Evolutionary conservation across 306 rosid genomes (phyloP).

Genomic region (Leucaena leucocephala): DNA sequence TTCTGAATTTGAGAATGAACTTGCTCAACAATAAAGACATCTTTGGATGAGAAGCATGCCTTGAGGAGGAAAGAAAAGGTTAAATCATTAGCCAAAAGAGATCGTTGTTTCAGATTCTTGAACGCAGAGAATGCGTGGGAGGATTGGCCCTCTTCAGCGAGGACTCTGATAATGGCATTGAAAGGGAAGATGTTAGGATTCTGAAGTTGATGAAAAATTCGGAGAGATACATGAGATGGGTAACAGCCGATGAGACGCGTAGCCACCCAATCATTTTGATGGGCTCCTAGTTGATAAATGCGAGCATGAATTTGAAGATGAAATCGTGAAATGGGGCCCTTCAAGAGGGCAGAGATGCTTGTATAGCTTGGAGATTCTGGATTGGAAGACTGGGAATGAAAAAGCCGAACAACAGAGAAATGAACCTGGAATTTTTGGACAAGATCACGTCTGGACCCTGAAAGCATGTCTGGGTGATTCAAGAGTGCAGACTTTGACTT

Average conservation of each 20-base stretch:
- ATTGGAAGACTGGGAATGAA: constrained; percentile 33
- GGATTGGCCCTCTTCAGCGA: constrained; percentile 48
- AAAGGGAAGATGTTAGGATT: constrained; percentile 62
- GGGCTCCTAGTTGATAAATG: constrained; percentile 49
- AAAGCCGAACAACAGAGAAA: constrained; percentile 24
- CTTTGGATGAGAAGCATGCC: constrained; percentile 41
- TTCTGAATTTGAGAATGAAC: constrained; percentile 54
- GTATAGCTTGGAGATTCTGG: constrained; percentile 19
- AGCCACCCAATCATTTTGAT: constrained; percentile 59
- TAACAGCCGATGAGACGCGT: constrained; percentile 71
- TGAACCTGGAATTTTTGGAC: constrained; percentile 29
- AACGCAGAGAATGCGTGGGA: constrained; percentile 43
- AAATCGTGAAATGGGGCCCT: constrained; percentile 42
- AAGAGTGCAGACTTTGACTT: not conserved
- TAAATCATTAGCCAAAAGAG: constrained; percentile 57
- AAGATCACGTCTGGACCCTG: constrained; percentile 2
- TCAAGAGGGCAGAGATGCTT: constrained; percentile 43
- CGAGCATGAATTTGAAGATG: constrained; percentile 59
- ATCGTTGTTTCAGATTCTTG: constrained; percentile 39
- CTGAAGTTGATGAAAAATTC: constrained; percentile 48
- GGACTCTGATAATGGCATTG: constrained; percentile 61
- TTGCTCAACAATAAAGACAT: constrained; percentile 42
- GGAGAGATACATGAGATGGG: constrained; percentile 45
- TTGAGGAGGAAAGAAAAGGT: constrained; percentile 65
- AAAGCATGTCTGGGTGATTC: constrained; percentile 28